A percentile compares a stretch with the other conserved stretches of the same genome.
phyloP scores from a whole-genome alignment of 1,284 basidiomycete genomes.

The Cronartium ribicola region DNA sequence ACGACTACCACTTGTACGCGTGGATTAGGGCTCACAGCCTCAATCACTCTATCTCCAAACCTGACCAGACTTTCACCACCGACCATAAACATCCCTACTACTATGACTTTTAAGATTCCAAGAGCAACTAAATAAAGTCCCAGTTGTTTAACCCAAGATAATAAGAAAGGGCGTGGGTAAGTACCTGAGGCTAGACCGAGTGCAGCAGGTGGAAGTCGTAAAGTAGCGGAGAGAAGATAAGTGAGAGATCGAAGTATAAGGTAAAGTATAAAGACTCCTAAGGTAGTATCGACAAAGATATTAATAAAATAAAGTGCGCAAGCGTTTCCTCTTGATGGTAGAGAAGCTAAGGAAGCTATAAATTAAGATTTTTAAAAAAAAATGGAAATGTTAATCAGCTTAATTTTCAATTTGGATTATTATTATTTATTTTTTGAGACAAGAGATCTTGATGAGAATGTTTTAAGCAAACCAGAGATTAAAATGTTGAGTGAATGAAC shows the following conservation, averaged over 20 bases:
- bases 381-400: background rate
- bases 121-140: slow-evolving; percentile 77
- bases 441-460: background rate
- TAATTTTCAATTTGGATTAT: slow-evolving; percentile 44
- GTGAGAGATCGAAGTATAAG: slow-evolving; percentile 68
- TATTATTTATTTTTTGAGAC: background rate
- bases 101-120: slow-evolving; percentile 82
- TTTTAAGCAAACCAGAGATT: slow-evolving; percentile 52
- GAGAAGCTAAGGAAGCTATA: slow-evolving; percentile 26
- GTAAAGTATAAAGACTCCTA: slow-evolving; percentile 83
- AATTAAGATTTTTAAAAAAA: slow-evolving; percentile 71
- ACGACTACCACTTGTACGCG: slow-evolving; percentile 29
- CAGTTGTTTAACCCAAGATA: slow-evolving; percentile 76
- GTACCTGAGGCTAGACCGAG: slow-evolving; percentile 32
- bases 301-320: slow-evolving; percentile 75
- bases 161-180: slow-evolving; percentile 49
- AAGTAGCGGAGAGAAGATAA: slow-evolving; percentile 62
- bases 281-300: slow-evolving; percentile 86
- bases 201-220: slow-evolving; percentile 60
- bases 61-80: slow-evolving; percentile 18
- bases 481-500: slow-evolving; percentile 82
- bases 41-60: slow-evolving; percentile 34
- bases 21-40: slow-evolving; percentile 27
- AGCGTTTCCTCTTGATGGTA: slow-evolving; percentile 43
- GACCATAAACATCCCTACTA: slow-evolving; percentile 68